Conservation (phyloP, 1,284 basidiomycete species). For the Ganoderma lucidum region DNA sequence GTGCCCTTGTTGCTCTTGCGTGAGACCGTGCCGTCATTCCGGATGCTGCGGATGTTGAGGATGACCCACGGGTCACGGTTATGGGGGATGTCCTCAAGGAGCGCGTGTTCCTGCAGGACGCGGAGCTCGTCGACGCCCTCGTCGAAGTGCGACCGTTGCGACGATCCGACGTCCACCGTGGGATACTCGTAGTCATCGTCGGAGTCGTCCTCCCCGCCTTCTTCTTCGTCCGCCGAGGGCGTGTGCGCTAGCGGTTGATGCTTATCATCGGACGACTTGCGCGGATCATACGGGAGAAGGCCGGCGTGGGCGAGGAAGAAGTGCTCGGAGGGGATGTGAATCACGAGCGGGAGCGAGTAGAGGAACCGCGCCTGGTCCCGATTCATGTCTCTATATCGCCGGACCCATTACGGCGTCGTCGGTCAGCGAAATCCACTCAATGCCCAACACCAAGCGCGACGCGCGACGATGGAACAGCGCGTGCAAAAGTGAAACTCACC, state of each 20-base stretch:
- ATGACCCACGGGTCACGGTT: slow-evolving; percentile 79
- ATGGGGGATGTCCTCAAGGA: slow-evolving; percentile 73
- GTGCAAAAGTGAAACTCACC: slow-evolving; percentile 42
- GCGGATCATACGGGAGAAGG: slow-evolving; percentile 75
- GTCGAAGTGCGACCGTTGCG: slow-evolving; percentile 18
- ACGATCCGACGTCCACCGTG: slow-evolving; percentile 12
- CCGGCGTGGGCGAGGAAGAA: slow-evolving; percentile 87
- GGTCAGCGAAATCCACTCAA: slow-evolving; percentile 6
- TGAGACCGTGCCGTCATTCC: slow-evolving; percentile 59
- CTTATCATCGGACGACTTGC: slow-evolving; percentile 51
- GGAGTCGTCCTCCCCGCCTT: slow-evolving; percentile 12
- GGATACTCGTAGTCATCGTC: slow-evolving; percentile 17
- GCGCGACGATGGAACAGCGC: not conserved
- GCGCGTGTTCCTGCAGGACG: slow-evolving; percentile 59
- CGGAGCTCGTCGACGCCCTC: slow-evolving; percentile 35
- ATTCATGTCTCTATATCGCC: slow-evolving; percentile 56
- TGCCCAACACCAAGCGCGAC: not conserved
- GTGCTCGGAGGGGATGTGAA: slow-evolving; percentile 83
- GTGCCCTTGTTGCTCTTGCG: slow-evolving; percentile 64
- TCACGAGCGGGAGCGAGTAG: slow-evolving; percentile 69
- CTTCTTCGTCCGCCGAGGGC: slow-evolving; percentile 47
- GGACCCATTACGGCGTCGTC: slow-evolving; percentile 11
- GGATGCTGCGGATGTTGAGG: slow-evolving; percentile 79
- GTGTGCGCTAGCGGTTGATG: slow-evolving; percentile 73
- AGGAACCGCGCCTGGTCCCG: slow-evolving; percentile 73